Conservation (phyloP, 2,329 filamentous ascomycete genomes). For the Amesomyces nigricolor region DNA sequence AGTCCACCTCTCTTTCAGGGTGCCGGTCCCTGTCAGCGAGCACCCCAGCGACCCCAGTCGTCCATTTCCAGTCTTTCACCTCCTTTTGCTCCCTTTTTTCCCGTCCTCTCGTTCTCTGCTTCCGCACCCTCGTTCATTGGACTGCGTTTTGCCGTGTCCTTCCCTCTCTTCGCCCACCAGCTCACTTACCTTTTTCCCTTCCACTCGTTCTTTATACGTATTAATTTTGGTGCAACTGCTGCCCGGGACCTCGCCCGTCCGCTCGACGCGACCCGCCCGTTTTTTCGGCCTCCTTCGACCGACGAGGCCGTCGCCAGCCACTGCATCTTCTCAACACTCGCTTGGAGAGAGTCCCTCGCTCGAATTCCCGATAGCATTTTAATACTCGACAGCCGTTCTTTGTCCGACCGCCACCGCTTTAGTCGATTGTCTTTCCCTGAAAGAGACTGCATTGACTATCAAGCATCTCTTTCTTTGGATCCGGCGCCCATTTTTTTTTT, state of each 20-base stretch:
- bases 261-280: conserved; percentile 10
- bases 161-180: conserved; percentile 13
- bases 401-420: conserved; percentile 14
- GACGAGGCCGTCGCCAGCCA: conserved; percentile 8
- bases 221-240: conserved; percentile 14
- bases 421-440: conserved; percentile 13
- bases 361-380: conserved; percentile 22
- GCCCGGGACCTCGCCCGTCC: background rate
- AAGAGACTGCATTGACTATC: conserved; percentile 17
- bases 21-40: too few species aligned
- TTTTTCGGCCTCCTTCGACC: background rate
- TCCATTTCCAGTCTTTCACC: conserved; percentile 17
- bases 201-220: conserved; percentile 23
- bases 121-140: conserved; percentile 22
- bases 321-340: conserved; percentile 24
- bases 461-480: conserved; percentile 23
- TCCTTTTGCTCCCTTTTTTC: conserved; percentile 19
- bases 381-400: conserved; percentile 21
- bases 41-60: too few species aligned
- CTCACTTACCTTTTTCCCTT: conserved; percentile 16
- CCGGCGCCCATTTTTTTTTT: background rate
- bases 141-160: conserved; percentile 16
- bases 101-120: conserved; percentile 25
- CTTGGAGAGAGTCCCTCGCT: conserved; percentile 18
- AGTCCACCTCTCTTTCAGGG: too few species aligned